Percentiles rank a stretch among this genome's conserved stretches.
Evolutionary conservation across 2,329 filamentous ascomycete genomes (phyloP).

Genomic region (Alternaria postmessia): DNA sequence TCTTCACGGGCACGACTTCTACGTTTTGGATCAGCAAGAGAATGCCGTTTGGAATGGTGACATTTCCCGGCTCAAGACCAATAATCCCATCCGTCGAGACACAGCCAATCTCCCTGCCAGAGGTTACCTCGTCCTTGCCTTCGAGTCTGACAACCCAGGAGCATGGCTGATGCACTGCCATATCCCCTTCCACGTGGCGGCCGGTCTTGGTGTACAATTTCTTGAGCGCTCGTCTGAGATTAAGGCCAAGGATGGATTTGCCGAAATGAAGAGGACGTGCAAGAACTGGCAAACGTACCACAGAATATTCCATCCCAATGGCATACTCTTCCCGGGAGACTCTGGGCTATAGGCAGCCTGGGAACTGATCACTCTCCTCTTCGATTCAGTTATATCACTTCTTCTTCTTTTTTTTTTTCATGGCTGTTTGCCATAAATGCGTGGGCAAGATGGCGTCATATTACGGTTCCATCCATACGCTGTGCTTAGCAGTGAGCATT

Average conservation of each 20-base stretch:
- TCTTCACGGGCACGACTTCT: conserved; percentile 57
- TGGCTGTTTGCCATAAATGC: not conserved
- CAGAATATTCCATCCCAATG: conserved; percentile 12
- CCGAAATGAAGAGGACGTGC: conserved; percentile 37
- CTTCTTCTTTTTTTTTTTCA: not conserved
- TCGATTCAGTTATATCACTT: not conserved
- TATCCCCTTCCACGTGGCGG: conserved; percentile 48
- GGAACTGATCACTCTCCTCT: not conserved
- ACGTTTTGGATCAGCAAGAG: conserved; percentile 37
- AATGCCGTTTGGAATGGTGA: conserved; percentile 43
- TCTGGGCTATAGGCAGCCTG: conserved; percentile 11
- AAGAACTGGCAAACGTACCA: conserved; percentile 31
- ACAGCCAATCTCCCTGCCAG: conserved; percentile 45
- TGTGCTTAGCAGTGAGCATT: not conserved
- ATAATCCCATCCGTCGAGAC: conserved; percentile 49
- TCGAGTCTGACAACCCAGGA: conserved; percentile 50
- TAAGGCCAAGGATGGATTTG: conserved; percentile 22
- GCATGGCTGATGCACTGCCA: conserved; percentile 53
- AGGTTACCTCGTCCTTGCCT: conserved; percentile 49
- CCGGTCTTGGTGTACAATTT: conserved; percentile 62
- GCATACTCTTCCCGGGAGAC: conserved; percentile 28
- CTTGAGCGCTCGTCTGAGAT: conserved; percentile 54
- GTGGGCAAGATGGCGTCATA: not conserved
- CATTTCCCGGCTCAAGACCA: conserved; percentile 37
- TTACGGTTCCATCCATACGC: not conserved